Percentiles rank a stretch among this genome's conserved stretches.
Conservation (phyloP, 805 yeast species). For the Candida xiaguanensis region DNA sequence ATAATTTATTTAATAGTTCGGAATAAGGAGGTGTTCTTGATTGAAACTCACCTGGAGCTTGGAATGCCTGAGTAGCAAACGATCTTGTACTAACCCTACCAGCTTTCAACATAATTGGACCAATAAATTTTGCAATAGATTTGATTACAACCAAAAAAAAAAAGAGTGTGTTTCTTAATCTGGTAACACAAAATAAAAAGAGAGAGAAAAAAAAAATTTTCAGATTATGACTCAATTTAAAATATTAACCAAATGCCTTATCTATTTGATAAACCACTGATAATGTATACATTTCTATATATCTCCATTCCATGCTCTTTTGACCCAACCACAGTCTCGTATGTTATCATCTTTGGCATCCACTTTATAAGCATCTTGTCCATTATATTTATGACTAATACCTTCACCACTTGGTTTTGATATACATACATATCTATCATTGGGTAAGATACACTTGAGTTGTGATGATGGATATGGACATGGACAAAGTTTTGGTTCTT, state of each 20-base stretch:
- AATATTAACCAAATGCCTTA: conserved; percentile 1
- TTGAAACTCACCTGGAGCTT: conserved; percentile 57
- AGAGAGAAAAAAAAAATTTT: background rate
- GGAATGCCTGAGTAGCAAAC: conserved; percentile 30
- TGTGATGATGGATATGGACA: conserved; percentile 89
- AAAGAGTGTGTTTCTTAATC: background rate
- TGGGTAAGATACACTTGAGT: conserved; percentile 74
- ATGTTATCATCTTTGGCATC: conserved; percentile 49
- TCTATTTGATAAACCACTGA: background rate
- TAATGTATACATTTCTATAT: no score
- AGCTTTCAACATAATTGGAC: conserved; percentile 10
- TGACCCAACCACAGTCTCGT: conserved; percentile 85
- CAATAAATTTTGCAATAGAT: conserved; percentile 7
- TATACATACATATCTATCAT: conserved; percentile 69
- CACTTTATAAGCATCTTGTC: conserved; percentile 43
- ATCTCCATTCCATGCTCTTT: conserved; percentile 61
- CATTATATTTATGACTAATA: conserved; percentile 28
- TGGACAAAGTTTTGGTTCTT: conserved; percentile 69
- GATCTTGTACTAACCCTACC: conserved; percentile 6
- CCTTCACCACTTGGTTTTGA: conserved; percentile 64
- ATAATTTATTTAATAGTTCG: conserved; percentile 62
- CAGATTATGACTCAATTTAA: background rate
- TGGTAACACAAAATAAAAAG: conserved; percentile 1
- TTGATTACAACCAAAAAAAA: conserved; percentile 6
- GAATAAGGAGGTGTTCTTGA: conserved; percentile 87